Base-by-base conservation (phyloP, 306 rosid genomes). In the Sicyos baderoa region DNA sequence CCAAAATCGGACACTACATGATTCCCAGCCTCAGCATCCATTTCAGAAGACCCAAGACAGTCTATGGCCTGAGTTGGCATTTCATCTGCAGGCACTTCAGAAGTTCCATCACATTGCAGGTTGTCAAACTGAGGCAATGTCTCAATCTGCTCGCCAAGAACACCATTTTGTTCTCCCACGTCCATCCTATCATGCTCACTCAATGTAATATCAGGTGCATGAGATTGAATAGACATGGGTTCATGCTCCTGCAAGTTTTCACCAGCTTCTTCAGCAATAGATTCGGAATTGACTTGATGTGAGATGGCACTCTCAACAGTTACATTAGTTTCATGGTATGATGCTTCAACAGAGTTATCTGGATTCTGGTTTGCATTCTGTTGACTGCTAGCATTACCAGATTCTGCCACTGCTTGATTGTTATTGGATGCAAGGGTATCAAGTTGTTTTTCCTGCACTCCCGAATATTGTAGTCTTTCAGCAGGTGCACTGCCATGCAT, bases 221-320 rank as follows among this genome's bases (percentile, higher is more conserved):
- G 84, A 69, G 89, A 83, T 81, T 89, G 93, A 74, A 82, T 83
- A 37, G 84, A 76, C 97, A 88, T 83, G 25, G 87, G 85, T 74
- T 86, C 91, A 58, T 81, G 82, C 62, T 59, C 83, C 73, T 69
- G 88, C 68, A 72, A 66, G 56, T 77, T 64, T 78, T 76, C 87
- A 64, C 76, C 86, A 57, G 86, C 79, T 81, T 70, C 83, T 75
- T 65, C 82, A 55, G 56, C 63, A 55, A 82, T 72, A 65, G 86
- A 78, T 76, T 81, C 84, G 75, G 78, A 75, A 82, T 82, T 86
- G 67, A 81, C 86, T 77, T 77, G 93, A 62, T 62, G 87, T 52
- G 66, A 13, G 75, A 79, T 58, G 76, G 71, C 80, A 78, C 69
- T 74, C 32, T 82, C 90, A 69, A 76, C 77, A 19, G 79, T 77